Percentiles rank a stretch among this genome's conserved stretches.
These are phyloP conservation scores for Babesia divergens DNA, from an alignment of 169 alveolate species.

Conservation along the genomic window DNA sequence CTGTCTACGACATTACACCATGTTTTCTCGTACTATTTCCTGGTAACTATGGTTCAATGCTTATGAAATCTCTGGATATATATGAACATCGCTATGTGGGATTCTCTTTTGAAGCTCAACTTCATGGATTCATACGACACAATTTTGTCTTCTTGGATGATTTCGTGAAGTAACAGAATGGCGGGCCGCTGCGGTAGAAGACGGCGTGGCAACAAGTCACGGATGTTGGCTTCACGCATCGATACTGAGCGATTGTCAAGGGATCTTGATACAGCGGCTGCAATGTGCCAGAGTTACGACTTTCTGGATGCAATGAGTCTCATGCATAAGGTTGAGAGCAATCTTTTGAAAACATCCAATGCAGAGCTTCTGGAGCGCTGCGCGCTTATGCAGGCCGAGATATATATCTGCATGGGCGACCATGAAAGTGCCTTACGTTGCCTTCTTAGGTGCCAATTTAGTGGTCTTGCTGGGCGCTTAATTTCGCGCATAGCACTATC, in stretches of 20 bases:
- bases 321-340: not conserved
- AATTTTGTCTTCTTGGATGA: too few species aligned
- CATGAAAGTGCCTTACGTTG: not conserved
- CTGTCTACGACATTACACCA: too few species aligned
- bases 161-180: not conserved
- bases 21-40: too few species aligned
- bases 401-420: not conserved
- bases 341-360: not conserved
- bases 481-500: not conserved
- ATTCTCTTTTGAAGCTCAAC: too few species aligned
- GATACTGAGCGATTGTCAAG: not conserved
- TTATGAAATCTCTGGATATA: too few species aligned
- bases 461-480: not conserved
- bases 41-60: too few species aligned
- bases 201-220: not conserved
- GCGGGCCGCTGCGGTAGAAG: not conserved
- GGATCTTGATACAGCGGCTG: not conserved
- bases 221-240: not conserved
- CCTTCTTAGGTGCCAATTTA: not conserved
- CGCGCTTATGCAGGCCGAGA: slow-evolving; percentile 13
- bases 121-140: too few species aligned
- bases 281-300: not conserved
- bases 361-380: not conserved
- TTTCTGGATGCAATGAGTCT: slow-evolving; percentile 1
- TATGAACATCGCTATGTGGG: too few species aligned